Evolutionary conservation across 1,139 yeast species (phyloP).

Genomic region (Suhomyces terraborum): DNA sequence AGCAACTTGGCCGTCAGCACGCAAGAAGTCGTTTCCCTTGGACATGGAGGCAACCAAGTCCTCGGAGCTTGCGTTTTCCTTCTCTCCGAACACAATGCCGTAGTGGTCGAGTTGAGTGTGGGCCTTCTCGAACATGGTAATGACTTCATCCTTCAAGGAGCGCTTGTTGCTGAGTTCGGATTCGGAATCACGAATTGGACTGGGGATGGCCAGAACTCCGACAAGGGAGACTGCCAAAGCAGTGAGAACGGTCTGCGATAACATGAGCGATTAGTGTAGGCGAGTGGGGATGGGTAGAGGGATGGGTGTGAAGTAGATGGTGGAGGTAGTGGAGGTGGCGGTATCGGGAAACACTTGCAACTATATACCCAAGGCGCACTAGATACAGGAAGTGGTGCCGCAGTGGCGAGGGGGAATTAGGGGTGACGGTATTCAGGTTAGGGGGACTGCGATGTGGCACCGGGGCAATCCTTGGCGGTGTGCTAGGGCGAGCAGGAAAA

Average conservation of each 20-base stretch:
- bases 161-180: not conserved
- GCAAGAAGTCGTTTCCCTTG: not conserved
- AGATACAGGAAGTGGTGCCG: not conserved
- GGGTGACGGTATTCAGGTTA: not conserved
- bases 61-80: too few relatives aligned
- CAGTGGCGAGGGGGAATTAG: not conserved
- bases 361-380: not conserved
- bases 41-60: not conserved
- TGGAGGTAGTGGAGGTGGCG: not conserved
- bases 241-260: slow-evolving; percentile 9
- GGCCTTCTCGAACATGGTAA: not conserved
- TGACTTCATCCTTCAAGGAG: not conserved
- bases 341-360: not conserved
- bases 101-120: not conserved
- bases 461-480: too few relatives aligned
- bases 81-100: not conserved
- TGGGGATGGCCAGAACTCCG: not conserved
- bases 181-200: not conserved
- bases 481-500: not conserved
- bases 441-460: too few relatives aligned
- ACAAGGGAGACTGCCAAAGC: slow-evolving; percentile 13
- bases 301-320: too few relatives aligned
- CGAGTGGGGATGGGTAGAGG: too few relatives aligned
- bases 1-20: slow-evolving; percentile 4
- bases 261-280: too few relatives aligned